Evolutionary conservation across 768 basidiomycete genomes (phyloP), one percentile per base, ranked within the genome.

Genomic region (Pulveroboletus sp.): DNA sequence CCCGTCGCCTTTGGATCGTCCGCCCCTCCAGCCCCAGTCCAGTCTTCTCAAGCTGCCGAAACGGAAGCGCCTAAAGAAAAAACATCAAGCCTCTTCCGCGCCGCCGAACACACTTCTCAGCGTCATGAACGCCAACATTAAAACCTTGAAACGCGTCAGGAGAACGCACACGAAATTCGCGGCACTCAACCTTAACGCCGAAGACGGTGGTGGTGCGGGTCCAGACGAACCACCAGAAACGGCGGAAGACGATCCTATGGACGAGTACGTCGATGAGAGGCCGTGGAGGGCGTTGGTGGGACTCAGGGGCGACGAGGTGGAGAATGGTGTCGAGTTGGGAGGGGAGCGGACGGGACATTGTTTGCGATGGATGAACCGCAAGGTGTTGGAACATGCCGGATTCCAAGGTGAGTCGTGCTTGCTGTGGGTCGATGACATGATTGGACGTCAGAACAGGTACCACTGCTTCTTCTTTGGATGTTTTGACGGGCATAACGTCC

Each of bases 331-430:
- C 35, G 86, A 85, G 49, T 64, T 89, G 23, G 86, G 84, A 1
- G 76, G 76, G 50, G 69, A 73, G 49, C 82, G 75, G 50, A 82
- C 85, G 8, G 67, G 71, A 37, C 76, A 81, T 47, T 93, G 85
- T 69, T 61, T 86, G 60, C 72, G 75, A 56, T 91, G 84, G 89
- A 79, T 81, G 77, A 74, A 79, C 20, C 70, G 72, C 45, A 92
- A 89, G 71, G 76, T 95, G 43, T 61, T 96, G 59, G 92, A 95
- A 58, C 94, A 96, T 73, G 76, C 78, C 41, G 93, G 93, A 2
- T 96, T 96, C 61, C 94, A 96, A 76, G 90, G 93, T 87, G 49
- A 49, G 82, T 69, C 49, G 82, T 69, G 49, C 14, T 36, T 19
- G 34, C 27, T 26, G 47, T 19, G 29, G 23, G 32, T 38, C 29